Evolutionary conservation across 306 rosid genomes (phyloP).

Genomic region (Hippophae rhamnoides): DNA sequence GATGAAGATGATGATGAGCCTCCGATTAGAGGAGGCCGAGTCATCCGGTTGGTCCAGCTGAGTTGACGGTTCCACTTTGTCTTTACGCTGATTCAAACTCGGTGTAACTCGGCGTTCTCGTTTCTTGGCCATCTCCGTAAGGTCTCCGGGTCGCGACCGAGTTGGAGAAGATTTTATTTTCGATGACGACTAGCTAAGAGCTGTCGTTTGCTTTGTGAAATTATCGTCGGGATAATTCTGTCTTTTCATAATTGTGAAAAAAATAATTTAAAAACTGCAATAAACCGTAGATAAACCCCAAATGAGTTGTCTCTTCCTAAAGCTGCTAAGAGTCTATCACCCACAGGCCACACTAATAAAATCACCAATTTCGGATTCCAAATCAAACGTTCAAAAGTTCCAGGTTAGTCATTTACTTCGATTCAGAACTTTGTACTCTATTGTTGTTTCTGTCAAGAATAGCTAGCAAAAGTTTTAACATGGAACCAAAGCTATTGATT

Average conservation of each 20-base stretch:
- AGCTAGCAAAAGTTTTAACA: constrained; percentile 3
- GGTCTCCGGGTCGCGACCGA: background rate
- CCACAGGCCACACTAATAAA: background rate
- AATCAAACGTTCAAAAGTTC: background rate
- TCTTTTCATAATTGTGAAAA: too few species aligned
- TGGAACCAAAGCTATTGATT: constrained; percentile 45
- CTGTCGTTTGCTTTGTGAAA: too few species aligned
- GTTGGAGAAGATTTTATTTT: background rate
- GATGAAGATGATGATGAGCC: constrained; percentile 24
- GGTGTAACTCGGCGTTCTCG: constrained; percentile 46
- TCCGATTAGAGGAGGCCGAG: constrained; percentile 31
- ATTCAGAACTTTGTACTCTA: background rate
- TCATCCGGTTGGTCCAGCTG: background rate
- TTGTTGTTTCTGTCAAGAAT: background rate
- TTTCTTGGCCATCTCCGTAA: constrained; percentile 58
- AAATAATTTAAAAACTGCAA: too few species aligned
- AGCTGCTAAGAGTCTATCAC: background rate
- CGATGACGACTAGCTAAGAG: too few species aligned
- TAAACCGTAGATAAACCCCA: constrained; percentile 19
- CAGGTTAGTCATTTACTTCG: constrained; percentile 10
- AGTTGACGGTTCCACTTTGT: constrained; percentile 29
- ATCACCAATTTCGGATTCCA: constrained; percentile 1
- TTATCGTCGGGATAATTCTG: too few species aligned
- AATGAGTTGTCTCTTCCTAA: background rate
- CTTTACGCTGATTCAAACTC: constrained; percentile 26